A percentile compares a stretch with the other conserved stretches of the same genome.
These are phyloP conservation scores for Plasmodium chabaudi DNA, from an alignment of 169 alveolate species.

Conservation along the genomic window DNA sequence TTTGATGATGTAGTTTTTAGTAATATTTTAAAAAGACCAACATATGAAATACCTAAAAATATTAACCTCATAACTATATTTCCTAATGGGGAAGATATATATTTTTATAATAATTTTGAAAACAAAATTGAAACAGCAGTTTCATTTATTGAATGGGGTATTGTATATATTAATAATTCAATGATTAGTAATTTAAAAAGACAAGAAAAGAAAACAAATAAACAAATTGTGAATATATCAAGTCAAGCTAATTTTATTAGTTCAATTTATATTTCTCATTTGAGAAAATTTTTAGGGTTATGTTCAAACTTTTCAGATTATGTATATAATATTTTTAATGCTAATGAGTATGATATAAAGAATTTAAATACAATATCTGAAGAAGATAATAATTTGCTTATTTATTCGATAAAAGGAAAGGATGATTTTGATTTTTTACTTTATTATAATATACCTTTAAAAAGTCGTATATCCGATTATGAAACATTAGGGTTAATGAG, in stretches of 20 bases:
- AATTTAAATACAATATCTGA: conserved; percentile 20
- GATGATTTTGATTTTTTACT: conserved; percentile 8
- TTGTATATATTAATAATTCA: conserved; percentile 27
- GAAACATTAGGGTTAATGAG: conserved; percentile 32
- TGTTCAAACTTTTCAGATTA: conserved; percentile 25
- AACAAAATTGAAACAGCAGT: conserved; percentile 64
- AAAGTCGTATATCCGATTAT: conserved; percentile 30
- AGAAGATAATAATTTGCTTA: conserved; percentile 21
- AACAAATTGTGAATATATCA: conserved; percentile 17
- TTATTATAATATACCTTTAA: conserved; percentile 31
- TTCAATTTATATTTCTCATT: conserved; percentile 63
- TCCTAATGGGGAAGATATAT: conserved; percentile 33
- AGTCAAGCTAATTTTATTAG: conserved; percentile 32
- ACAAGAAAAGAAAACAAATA: not conserved
- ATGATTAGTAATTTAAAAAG: not conserved
- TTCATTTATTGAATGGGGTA: conserved; percentile 74
- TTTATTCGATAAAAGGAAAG: conserved; percentile 10
- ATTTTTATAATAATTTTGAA: conserved; percentile 36
- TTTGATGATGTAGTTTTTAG: conserved; percentile 67
- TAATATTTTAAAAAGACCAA: conserved; percentile 39
- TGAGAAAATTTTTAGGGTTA: conserved; percentile 54
- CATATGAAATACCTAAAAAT: conserved; percentile 60
- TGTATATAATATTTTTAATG: conserved; percentile 40
- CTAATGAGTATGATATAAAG: conserved; percentile 37
- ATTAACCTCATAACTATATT: conserved; percentile 47